A percentile compares a stretch with the other conserved stretches of the same genome.
Evolutionary conservation across 2,329 filamentous ascomycete species (phyloP).

Genomic region (Fusarium irregulare): DNA sequence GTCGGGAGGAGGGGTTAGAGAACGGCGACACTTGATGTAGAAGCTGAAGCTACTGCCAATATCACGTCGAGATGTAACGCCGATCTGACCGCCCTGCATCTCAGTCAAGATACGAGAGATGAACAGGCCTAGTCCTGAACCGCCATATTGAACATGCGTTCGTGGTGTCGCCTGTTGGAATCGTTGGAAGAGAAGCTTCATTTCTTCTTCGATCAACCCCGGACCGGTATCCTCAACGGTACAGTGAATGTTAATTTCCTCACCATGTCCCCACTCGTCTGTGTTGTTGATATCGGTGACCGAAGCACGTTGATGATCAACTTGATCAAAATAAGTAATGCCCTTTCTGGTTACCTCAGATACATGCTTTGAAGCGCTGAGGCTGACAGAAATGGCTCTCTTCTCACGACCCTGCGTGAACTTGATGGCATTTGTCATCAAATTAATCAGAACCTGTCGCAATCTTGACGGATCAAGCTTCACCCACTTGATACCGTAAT

Average conservation of each 20-base stretch:
- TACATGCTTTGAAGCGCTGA: slow-evolving; percentile 71
- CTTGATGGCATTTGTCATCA: slow-evolving; percentile 76
- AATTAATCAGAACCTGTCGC: slow-evolving; percentile 80
- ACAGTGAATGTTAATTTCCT: slow-evolving; percentile 78
- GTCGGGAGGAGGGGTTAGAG: slow-evolving; percentile 54
- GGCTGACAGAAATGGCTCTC: slow-evolving; percentile 70
- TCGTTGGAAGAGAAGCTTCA: slow-evolving; percentile 73
- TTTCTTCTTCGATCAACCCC: slow-evolving; percentile 72
- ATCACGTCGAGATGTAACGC: slow-evolving; percentile 74
- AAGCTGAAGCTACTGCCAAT: slow-evolving; percentile 81
- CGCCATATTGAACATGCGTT: slow-evolving; percentile 79
- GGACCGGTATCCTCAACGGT: slow-evolving; percentile 78
- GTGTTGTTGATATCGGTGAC: slow-evolving; percentile 61
- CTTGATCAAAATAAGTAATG: slow-evolving; percentile 61
- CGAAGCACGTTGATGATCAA: slow-evolving; percentile 51
- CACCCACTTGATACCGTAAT: slow-evolving; percentile 75
- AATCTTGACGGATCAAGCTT: slow-evolving; percentile 80
- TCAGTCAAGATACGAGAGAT: slow-evolving; percentile 82
- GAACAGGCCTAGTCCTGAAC: slow-evolving; percentile 77
- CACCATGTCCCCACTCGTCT: slow-evolving; percentile 77
- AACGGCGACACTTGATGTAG: slow-evolving; percentile 76
- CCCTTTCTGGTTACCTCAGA: slow-evolving; percentile 55
- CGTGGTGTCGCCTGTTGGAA: slow-evolving; percentile 76
- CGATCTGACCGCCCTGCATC: slow-evolving; percentile 81
- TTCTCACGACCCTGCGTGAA: slow-evolving; percentile 71